Evolutionary conservation across 2,329 filamentous ascomycete genomes (phyloP), one percentile per base, ranked within the genome.

Genomic region (Ceratocystis papillata): DNA sequence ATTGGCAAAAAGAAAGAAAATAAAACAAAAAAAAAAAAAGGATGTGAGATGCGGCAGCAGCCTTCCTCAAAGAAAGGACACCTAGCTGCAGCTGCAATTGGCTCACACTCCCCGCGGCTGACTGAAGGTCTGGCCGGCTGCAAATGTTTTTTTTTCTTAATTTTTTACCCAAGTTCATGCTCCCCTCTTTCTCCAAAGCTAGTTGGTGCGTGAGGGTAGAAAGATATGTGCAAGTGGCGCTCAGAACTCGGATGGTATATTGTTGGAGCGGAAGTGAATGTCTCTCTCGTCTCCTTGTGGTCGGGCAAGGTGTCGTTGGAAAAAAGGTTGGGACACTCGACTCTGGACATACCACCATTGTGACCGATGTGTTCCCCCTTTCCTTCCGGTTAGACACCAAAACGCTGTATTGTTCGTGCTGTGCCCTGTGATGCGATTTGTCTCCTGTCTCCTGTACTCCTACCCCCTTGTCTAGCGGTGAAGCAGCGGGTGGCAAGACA

Each of bases 1-100:
- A 37, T 12, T 10, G 33, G 33, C 33, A 37, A 37, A 37, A 37
- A 3, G 33, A 37, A 2, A 12, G 30, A 30, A 1, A 37, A 37
- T 12, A 37, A 4, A 37, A 12, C 15, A 62, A 65, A 48, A 22
- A n/a, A 30, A 5, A 37, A 37, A 48, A 33, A 28, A 20, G 15
- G 22, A 63, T n/a, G 48, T n/a, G 48, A 37, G 62, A 53, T 55
- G 44, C 53, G 53, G 59, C 59, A 62, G 33, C 7, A 33, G 22
- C 33, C 59, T 15, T 44, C 33, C 62, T 57, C 62, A 41, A 50
- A 46, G 41, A 63, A 46, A 50, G 61, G 61, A 63, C 61, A 50
- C 28, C 12, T 25, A 63, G 41, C 61, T 63, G 61, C 61, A 46
- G 22, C 61, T 63, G 22, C 8, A 22, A 63, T 50, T 63, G 44